Evolutionary conservation across 345 rosid genomes (phyloP), one percentile per base, ranked within the genome.

Genomic region (Populus davidiana): DNA sequence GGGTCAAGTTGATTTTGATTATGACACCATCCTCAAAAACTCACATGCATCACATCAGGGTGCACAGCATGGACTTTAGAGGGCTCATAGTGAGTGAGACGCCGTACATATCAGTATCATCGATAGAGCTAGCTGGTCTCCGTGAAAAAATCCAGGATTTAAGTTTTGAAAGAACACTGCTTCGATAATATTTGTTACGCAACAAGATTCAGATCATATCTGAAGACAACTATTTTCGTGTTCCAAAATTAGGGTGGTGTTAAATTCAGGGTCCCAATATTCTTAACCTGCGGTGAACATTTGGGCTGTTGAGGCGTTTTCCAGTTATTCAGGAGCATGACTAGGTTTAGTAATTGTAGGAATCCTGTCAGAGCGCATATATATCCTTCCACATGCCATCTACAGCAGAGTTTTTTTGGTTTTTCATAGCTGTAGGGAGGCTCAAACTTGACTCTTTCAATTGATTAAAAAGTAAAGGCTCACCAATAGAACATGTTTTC

Each of bases 391-490:
- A 35, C 27, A 67, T 52, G n/a, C 59, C 13, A 20, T 67, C 47
- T 35, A 31, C 49, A 18, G 39, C 39, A 29, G 16, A 35, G 12
- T 38, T 35, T 20, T 14, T 20, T 29, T 33, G 4, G 41, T 23
- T 67, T 20, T 67, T 8, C 31, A 23, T 63, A 12, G 67, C 27
- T 63, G 67, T 29, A 41, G 20, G 62, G 16, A n/a, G 35, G 66
- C 70, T 47, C 12, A 49, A n/a, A 47, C 31, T 75, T 75, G 78
- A 75, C 78, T 64, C 64, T 49, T 75, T 75, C 71, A 39, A 50
- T 54, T 5, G 43, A 35, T 14, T 67, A 16, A 67, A 33, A 33
- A 11, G 43, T 18, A 6, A 67, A 16, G 43, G 10, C 36, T 66
- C 11, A 3, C 25, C 18, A 6, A 35, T 33, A 18, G n/a, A 20